These are phyloP conservation scores for Diaporthe velutina DNA, from an alignment of 2,329 filamentous ascomycete species.

Conservation along the genomic window DNA sequence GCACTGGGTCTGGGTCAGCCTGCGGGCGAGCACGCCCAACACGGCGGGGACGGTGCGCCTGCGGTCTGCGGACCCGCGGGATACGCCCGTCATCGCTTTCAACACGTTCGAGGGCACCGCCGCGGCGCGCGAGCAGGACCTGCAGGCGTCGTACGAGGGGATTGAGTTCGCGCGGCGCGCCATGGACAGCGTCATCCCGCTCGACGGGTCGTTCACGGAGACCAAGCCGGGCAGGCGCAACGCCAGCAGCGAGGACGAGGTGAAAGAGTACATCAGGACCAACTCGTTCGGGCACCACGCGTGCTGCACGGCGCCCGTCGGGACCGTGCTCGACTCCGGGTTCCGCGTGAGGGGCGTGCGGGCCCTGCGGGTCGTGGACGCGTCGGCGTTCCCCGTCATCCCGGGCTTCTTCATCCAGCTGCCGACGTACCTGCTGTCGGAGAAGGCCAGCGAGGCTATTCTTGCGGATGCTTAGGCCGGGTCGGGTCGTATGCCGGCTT, in stretches of 20 bases:
- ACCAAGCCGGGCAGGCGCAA: conserved; percentile 39
- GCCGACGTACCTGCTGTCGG: conserved; percentile 60
- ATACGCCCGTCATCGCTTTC: conserved; percentile 73
- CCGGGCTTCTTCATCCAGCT: conserved; percentile 60
- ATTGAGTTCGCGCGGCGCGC: conserved; percentile 61
- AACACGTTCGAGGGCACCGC: conserved; percentile 69
- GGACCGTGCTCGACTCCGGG: conserved; percentile 65
- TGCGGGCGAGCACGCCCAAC: conserved; percentile 76
- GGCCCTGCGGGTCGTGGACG: conserved; percentile 69
- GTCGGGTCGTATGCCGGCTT: background rate
- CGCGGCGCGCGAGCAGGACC: conserved; percentile 60
- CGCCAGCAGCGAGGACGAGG: conserved; percentile 38
- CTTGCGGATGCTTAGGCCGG: conserved; percentile 14
- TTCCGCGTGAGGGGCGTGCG: conserved; percentile 66
- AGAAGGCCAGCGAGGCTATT: conserved; percentile 37
- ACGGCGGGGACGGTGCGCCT: conserved; percentile 72
- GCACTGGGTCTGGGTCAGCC: conserved; percentile 59
- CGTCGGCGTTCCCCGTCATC: conserved; percentile 62
- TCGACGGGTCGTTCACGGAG: conserved; percentile 40
- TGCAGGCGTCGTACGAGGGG: conserved; percentile 69
- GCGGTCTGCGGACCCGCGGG: conserved; percentile 71
- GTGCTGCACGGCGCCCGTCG: conserved; percentile 39
- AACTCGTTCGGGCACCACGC: conserved; percentile 41
- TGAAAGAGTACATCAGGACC: conserved; percentile 41
- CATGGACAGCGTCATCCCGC: conserved; percentile 34